A percentile compares a stretch with the other conserved stretches of the same genome.
phyloP scores from a whole-genome alignment of 2,329 filamentous ascomycete species.

The Diaporthe eres region DNA sequence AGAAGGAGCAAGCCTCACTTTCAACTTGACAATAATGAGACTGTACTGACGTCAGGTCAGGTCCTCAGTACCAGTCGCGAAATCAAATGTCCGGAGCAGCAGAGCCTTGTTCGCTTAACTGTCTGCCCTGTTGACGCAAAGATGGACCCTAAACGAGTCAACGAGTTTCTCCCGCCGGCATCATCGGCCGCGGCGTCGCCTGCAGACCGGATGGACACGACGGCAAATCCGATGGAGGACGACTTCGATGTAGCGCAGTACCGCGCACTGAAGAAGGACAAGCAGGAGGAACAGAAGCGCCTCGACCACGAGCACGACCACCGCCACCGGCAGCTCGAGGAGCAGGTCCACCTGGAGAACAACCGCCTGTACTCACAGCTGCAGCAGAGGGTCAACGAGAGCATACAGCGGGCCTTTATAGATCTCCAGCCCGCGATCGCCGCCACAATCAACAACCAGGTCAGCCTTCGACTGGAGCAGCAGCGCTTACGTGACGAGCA shows the following conservation, averaged over 20 bases:
- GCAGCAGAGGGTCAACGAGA: constrained; percentile 37
- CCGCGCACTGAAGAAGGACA: constrained; percentile 37
- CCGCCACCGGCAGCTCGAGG: constrained; percentile 25
- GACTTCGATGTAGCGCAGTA: constrained; percentile 37
- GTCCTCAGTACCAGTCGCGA: background rate
- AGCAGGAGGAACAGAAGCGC: constrained; percentile 37
- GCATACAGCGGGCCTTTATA: constrained; percentile 36
- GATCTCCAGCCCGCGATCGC: constrained; percentile 32
- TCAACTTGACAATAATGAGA: background rate
- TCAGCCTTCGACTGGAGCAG: constrained; percentile 37
- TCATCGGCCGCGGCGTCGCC: background rate
- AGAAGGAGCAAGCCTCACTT: background rate
- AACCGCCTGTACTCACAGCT: constrained; percentile 35
- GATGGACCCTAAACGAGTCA: constrained; percentile 35
- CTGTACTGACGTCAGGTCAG: background rate
- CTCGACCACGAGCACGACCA: constrained; percentile 34
- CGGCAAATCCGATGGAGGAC: constrained; percentile 28
- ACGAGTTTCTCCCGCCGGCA: constrained; percentile 37
- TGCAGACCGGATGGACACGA: constrained; percentile 3
- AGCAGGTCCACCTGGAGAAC: constrained; percentile 32
- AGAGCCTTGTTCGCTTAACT: background rate
- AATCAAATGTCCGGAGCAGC: constrained; percentile 9
- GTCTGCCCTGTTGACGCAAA: background rate
- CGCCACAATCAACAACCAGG: constrained; percentile 37
- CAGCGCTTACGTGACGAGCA: constrained; percentile 37